phyloP scores from a whole-genome alignment of 2,329 filamentous ascomycete genomes.

The Fusarium sp. region DNA sequence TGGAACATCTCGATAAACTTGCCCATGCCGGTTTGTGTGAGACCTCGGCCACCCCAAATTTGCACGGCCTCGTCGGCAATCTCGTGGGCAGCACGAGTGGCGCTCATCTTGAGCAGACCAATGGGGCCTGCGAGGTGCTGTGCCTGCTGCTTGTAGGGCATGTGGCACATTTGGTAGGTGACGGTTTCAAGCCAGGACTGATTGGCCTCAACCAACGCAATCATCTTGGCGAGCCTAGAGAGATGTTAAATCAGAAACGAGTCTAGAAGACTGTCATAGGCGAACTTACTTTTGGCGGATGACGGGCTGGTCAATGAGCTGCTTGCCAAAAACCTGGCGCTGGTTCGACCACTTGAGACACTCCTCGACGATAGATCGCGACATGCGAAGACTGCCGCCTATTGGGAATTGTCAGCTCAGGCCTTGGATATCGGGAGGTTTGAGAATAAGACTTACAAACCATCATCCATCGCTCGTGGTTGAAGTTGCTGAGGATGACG shows the following conservation, averaged over 20 bases:
- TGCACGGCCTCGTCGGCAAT: constrained; percentile 87
- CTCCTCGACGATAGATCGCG: constrained; percentile 80
- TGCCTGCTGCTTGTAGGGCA: constrained; percentile 82
- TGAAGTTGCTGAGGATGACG: constrained; percentile 89
- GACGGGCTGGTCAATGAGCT: constrained; percentile 83
- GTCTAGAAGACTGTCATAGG: neutral
- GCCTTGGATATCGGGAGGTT: neutral
- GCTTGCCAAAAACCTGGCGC: constrained; percentile 85
- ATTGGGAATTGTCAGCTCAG: constrained; percentile 19
- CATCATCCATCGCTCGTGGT: constrained; percentile 88
- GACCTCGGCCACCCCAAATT: constrained; percentile 84
- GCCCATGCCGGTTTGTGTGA: constrained; percentile 88
- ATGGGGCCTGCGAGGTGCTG: constrained; percentile 84
- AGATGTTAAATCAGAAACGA: constrained; percentile 2
- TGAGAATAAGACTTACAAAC: constrained; percentile 59
- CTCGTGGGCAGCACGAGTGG: constrained; percentile 82
- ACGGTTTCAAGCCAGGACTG: constrained; percentile 88
- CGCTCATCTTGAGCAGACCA: constrained; percentile 82
- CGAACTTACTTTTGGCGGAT: constrained; percentile 78
- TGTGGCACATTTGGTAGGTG: constrained; percentile 89
- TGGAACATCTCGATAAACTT: constrained; percentile 86
- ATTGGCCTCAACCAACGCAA: constrained; percentile 82
- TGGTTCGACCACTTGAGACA: constrained; percentile 92
- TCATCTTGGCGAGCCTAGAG: constrained; percentile 83
- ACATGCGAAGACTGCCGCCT: constrained; percentile 71